Conservation (phyloP, 164 flowering plant genomes). For the Sextonia rubra region DNA sequence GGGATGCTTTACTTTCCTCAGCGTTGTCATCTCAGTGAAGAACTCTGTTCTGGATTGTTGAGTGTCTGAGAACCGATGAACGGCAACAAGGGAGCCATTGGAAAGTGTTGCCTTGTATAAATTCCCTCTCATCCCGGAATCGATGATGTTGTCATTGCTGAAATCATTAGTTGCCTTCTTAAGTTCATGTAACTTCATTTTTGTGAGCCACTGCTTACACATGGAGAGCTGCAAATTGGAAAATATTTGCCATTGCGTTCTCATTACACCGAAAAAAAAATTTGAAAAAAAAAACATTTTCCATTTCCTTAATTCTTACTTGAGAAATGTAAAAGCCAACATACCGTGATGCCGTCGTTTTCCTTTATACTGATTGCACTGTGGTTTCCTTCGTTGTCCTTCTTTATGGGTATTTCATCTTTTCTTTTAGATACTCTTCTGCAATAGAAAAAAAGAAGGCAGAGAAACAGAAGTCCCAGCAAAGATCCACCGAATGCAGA, state of each 20-base stretch:
- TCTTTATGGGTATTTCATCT: too few species aligned
- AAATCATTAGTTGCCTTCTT: too few species aligned
- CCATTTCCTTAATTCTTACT: neutral
- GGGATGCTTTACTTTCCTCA: conserved; percentile 51
- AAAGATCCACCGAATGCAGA: too few species aligned
- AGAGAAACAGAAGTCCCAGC: too few species aligned
- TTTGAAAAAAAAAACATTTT: neutral
- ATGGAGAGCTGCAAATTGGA: conserved; percentile 45
- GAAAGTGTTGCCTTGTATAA: conserved; percentile 18
- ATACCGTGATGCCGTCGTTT: too few species aligned
- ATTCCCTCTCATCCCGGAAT: conserved; percentile 34
- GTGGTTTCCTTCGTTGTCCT: too few species aligned
- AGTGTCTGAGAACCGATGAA: conserved; percentile 60
- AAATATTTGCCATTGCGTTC: neutral
- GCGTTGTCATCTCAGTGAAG: conserved; percentile 53
- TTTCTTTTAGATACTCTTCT: too few species aligned
- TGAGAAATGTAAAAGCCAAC: neutral
- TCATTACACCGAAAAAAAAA: neutral
- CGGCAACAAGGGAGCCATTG: conserved; percentile 46
- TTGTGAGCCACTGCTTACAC: conserved; percentile 10
- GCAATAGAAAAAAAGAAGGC: too few species aligned
- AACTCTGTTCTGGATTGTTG: conserved; percentile 64
- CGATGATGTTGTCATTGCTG: too few species aligned
- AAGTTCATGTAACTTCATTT: conserved; percentile 12
- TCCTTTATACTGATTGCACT: too few species aligned